Evolutionary conservation across 169 alveolate genomes (phyloP).

Genomic region (Plasmodium fragile): DNA sequence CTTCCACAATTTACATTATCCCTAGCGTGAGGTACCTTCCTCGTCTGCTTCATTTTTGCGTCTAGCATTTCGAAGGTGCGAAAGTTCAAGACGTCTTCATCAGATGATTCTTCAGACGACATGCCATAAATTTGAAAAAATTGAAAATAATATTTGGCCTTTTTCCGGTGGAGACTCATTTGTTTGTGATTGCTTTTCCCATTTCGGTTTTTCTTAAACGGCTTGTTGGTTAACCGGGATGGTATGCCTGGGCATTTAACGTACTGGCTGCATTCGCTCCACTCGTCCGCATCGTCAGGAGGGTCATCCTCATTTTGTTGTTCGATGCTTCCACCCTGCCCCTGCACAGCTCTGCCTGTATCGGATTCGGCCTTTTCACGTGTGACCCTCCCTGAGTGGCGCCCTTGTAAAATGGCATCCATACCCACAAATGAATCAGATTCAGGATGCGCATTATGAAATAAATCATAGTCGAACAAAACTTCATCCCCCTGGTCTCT

Average conservation of each 20-base stretch:
- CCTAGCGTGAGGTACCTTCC: background rate
- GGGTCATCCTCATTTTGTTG: background rate
- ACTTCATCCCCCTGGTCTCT: constrained; percentile 1
- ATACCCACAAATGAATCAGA: background rate
- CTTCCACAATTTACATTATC: background rate
- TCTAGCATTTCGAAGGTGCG: background rate
- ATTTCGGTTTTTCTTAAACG: background rate
- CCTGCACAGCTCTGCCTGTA: no score
- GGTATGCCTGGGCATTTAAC: background rate
- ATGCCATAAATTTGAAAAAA: constrained; percentile 53
- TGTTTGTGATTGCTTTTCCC: background rate
- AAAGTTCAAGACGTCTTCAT: constrained; percentile 1
- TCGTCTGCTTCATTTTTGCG: background rate
- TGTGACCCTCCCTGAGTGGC: background rate
- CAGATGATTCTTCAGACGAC: constrained; percentile 50
- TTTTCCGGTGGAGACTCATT: constrained; percentile 5
- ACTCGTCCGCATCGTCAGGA: background rate
- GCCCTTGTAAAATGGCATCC: background rate
- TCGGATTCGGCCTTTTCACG: no score
- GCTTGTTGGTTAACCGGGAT: background rate
- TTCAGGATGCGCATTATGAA: background rate
- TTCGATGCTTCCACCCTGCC: no score
- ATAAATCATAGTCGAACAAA: background rate
- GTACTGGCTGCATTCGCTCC: background rate
- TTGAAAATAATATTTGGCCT: constrained; percentile 24